Conservation (phyloP, 2,329 filamentous ascomycete species). For the Aspergillaceae sp. region DNA sequence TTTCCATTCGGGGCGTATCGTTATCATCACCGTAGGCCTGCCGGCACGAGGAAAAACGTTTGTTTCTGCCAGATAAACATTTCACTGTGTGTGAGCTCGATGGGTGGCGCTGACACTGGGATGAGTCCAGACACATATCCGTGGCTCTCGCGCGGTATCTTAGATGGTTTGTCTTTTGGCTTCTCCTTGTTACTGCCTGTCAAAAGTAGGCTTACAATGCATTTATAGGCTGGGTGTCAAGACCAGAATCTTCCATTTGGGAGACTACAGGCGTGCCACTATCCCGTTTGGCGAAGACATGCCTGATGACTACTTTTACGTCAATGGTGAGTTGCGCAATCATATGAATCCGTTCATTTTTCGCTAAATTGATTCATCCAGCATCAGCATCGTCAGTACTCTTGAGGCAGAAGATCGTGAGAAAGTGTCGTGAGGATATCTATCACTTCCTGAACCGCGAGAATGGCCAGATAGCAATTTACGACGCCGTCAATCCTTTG, state of each 20-base stretch:
- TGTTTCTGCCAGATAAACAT: slow-evolving; percentile 26
- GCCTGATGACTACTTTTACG: slow-evolving; percentile 95
- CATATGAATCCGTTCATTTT: background rate
- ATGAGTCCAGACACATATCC: slow-evolving; percentile 64
- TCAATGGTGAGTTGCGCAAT: slow-evolving; percentile 53
- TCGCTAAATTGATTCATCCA: slow-evolving; percentile 17
- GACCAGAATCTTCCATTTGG: slow-evolving; percentile 93
- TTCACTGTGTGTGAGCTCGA: background rate
- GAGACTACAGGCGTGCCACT: slow-evolving; percentile 89
- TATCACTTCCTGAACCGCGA: slow-evolving; percentile 94
- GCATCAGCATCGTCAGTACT: slow-evolving; percentile 85
- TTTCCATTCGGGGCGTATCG: slow-evolving; percentile 94
- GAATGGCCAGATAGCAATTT: slow-evolving; percentile 96
- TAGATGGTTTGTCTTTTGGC: slow-evolving; percentile 55
- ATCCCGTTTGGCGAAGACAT: slow-evolving; percentile 75
- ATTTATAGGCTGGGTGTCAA: slow-evolving; percentile 79
- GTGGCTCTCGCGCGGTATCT: slow-evolving; percentile 92
- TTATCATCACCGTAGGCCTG: slow-evolving; percentile 91
- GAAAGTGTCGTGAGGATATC: slow-evolving; percentile 95
- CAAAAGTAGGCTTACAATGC: slow-evolving; percentile 8
- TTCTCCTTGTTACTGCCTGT: background rate
- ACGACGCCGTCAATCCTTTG: slow-evolving; percentile 93
- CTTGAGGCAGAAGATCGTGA: slow-evolving; percentile 90
- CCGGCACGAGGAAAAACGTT: slow-evolving; percentile 93
- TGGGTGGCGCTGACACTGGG: slow-evolving; percentile 1